Conservation (phyloP, 2,329 filamentous ascomycete species). For the Alternaria angustiovoidea region DNA sequence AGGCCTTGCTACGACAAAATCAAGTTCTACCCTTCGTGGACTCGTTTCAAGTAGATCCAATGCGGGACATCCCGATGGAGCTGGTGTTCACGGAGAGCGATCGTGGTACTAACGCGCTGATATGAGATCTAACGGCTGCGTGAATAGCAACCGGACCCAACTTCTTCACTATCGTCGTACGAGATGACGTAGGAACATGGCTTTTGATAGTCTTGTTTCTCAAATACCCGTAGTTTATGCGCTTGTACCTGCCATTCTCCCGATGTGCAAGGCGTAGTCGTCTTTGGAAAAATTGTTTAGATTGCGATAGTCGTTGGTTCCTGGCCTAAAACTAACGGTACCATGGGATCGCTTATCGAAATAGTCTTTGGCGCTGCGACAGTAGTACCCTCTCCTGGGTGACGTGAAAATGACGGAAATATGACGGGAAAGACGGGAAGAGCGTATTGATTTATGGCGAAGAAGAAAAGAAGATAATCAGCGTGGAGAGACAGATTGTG, state of each 20-base stretch:
- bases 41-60: background rate
- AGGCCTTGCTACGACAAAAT: background rate
- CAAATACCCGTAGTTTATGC: background rate
- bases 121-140: background rate
- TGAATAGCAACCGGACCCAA: background rate
- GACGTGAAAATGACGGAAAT: background rate
- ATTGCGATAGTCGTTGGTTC: background rate
- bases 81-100: background rate
- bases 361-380: background rate
- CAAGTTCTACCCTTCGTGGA: background rate
- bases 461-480: background rate
- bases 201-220: background rate
- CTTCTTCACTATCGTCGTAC: background rate
- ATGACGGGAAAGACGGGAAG: background rate
- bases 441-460: background rate
- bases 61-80: background rate
- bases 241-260: background rate
- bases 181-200: background rate
- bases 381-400: too few species aligned
- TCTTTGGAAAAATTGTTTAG: background rate
- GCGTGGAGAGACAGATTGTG: background rate
- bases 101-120: background rate
- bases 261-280: background rate
- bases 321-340: background rate
- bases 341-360: background rate